phyloP scores from a whole-genome alignment of 768 basidiomycete genomes.

The Tylopilus vinaceipallidus region DNA sequence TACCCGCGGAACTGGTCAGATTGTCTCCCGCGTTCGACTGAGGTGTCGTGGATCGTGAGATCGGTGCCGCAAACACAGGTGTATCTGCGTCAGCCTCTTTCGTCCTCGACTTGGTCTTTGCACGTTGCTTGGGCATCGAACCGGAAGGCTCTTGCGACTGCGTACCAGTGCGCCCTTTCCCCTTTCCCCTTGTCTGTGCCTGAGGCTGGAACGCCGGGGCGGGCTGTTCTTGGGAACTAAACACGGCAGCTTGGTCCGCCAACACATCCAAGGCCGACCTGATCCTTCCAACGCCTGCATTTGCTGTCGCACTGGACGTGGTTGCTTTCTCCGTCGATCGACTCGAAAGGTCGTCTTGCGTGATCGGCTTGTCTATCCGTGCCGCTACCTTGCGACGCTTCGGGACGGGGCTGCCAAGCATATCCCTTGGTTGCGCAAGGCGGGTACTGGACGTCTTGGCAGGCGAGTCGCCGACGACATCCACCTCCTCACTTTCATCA shows the following conservation, averaged over 20 bases:
- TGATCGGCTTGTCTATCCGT: conserved; percentile 8
- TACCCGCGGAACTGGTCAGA: neutral
- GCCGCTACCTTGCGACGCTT: conserved; percentile 36
- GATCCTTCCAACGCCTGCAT: conserved; percentile 26
- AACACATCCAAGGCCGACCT: conserved; percentile 67
- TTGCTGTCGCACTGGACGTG: neutral
- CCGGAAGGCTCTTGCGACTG: conserved; percentile 3
- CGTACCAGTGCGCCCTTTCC: conserved; percentile 15
- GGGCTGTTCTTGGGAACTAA: conserved; percentile 37
- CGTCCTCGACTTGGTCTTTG: conserved; percentile 8
- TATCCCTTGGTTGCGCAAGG: conserved; percentile 23
- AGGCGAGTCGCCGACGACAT: conserved; percentile 21
- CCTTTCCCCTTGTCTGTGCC: conserved; percentile 17
- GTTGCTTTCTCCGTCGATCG: neutral
- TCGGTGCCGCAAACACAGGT: conserved; percentile 1
- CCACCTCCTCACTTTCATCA: conserved; percentile 32
- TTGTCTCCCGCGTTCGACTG: conserved; percentile 12
- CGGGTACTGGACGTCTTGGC: conserved; percentile 25
- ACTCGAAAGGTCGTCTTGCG: conserved; percentile 4
- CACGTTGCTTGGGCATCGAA: conserved; percentile 5
- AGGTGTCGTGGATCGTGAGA: conserved; percentile 18
- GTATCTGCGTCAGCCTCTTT: conserved; percentile 6
- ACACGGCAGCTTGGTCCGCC: conserved; percentile 68
- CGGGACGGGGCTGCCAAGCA: conserved; percentile 36
- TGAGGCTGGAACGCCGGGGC: neutral